Percentiles rank a stretch among this genome's conserved stretches.
Conservation (phyloP, 75 land plant species). For the Cunninghamia lanceolata region DNA sequence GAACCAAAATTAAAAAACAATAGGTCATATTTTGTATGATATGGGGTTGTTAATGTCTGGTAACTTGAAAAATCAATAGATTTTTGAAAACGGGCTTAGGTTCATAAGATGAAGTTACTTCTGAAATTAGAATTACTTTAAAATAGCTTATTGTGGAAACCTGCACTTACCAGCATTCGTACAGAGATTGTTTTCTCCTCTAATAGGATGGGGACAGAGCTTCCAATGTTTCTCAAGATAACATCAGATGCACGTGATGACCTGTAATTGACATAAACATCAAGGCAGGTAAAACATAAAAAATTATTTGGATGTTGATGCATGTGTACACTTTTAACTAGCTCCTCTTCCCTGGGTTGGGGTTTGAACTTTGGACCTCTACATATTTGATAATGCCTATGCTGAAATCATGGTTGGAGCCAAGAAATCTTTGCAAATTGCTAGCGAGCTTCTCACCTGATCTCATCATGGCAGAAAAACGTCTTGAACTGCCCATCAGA, state of each 20-base stretch:
- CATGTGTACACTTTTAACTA: background rate
- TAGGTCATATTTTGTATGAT: background rate
- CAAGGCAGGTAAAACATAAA: background rate
- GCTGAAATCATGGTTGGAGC: background rate
- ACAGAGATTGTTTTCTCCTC: conserved; percentile 54
- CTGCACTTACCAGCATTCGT: conserved; percentile 61
- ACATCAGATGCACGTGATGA: conserved; percentile 62
- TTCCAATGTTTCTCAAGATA: conserved; percentile 50
- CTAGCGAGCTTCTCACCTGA: conserved; percentile 32
- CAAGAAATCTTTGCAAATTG: background rate
- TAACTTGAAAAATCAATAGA: background rate
- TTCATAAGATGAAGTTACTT: background rate
- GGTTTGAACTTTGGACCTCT: background rate
- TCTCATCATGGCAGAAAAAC: conserved; percentile 66
- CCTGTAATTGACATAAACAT: conserved; percentile 27
- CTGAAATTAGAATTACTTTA: background rate
- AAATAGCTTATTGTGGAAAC: background rate
- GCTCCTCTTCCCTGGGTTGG: background rate
- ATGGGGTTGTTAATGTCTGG: background rate
- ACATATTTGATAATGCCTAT: background rate
- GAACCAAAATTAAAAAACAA: background rate
- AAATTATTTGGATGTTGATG: background rate
- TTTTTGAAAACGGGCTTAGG: background rate
- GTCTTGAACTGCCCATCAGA: conserved; percentile 47
- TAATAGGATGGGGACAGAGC: conserved; percentile 53